A percentile compares a stretch with the other conserved stretches of the same genome.
Conservation (phyloP, 169 alveolate species). For the Plasmodium fragile region DNA sequence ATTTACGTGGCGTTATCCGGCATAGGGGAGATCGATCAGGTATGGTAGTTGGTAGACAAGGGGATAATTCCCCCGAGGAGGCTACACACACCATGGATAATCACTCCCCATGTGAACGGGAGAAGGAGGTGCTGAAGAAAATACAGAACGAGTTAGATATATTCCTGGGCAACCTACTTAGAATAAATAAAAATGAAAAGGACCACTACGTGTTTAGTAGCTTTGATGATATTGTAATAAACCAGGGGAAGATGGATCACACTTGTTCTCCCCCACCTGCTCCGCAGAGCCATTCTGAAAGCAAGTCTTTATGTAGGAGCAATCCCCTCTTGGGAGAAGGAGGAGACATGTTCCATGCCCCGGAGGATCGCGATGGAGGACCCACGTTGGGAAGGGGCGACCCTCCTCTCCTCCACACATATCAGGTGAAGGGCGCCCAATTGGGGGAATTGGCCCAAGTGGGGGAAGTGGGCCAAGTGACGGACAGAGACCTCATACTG, state of each 20-base stretch:
- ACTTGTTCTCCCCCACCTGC: not conserved
- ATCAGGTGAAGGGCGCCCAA: not conserved
- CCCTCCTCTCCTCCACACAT: not conserved
- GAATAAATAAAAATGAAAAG: conserved; percentile 71
- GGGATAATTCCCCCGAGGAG: not conserved
- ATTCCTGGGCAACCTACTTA: conserved; percentile 34
- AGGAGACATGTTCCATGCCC: not conserved
- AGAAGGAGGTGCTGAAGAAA: not conserved
- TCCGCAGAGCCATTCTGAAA: not conserved
- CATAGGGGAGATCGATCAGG: conserved; percentile 22
- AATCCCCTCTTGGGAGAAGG: not conserved
- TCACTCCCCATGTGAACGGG: not conserved
- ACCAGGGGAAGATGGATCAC: not conserved
- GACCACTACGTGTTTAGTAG: conserved; percentile 35
- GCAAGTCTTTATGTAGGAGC: not conserved
- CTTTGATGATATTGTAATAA: conserved; percentile 63
- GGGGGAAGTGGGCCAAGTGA: not conserved
- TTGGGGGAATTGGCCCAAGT: not conserved
- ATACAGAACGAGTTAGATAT: conserved; percentile 19
- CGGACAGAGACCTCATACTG: not conserved
- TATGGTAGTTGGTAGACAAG: not conserved
- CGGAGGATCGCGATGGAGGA: not conserved
- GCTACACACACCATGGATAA: not conserved
- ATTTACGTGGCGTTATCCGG: conserved; percentile 22
- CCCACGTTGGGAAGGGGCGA: not conserved